phyloP scores from a whole-genome alignment of 2,329 filamentous ascomycete genomes.

The Scedosporium apiospermum region DNA sequence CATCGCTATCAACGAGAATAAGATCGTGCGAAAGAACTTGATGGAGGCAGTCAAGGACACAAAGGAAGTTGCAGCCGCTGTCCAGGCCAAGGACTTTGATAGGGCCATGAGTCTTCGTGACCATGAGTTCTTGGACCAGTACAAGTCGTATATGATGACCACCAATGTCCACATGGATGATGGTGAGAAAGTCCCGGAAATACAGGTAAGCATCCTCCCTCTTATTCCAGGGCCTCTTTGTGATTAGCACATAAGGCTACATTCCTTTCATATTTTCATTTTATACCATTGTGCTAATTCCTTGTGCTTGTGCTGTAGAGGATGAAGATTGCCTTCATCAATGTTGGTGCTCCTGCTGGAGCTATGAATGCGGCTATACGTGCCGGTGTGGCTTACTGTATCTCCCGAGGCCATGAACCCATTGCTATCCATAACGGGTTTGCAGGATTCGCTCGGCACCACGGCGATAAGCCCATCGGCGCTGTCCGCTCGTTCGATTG shows the following conservation, averaged over 20 bases:
- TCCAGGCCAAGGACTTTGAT: constrained; percentile 77
- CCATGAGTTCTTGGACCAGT: constrained; percentile 89
- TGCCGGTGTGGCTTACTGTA: constrained; percentile 85
- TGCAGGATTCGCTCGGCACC: constrained; percentile 83
- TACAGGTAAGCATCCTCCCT: constrained; percentile 46
- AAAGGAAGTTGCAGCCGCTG: constrained; percentile 72
- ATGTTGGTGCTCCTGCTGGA: constrained; percentile 90
- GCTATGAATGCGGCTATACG: constrained; percentile 97
- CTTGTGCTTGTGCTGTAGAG: constrained; percentile 40
- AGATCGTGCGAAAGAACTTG: constrained; percentile 83
- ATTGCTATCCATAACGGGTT: constrained; percentile 95
- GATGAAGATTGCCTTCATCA: constrained; percentile 92
- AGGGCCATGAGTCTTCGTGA: constrained; percentile 82
- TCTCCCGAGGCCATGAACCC: constrained; percentile 85
- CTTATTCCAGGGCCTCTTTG: not conserved
- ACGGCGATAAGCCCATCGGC: constrained; percentile 70
- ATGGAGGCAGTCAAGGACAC: constrained; percentile 84
- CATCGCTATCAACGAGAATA: constrained; percentile 95
- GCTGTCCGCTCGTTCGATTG: constrained; percentile 81
- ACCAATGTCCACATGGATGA: constrained; percentile 68
- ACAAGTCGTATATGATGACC: constrained; percentile 82
- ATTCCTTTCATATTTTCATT: not conserved
- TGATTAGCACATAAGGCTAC: not conserved
- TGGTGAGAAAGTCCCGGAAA: constrained; percentile 51
- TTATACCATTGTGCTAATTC: not conserved